Evolutionary conservation across 2,329 filamentous ascomycete species (phyloP), one percentile per base, ranked within the genome.

Genomic region (Diaporthe ilicicola): DNA sequence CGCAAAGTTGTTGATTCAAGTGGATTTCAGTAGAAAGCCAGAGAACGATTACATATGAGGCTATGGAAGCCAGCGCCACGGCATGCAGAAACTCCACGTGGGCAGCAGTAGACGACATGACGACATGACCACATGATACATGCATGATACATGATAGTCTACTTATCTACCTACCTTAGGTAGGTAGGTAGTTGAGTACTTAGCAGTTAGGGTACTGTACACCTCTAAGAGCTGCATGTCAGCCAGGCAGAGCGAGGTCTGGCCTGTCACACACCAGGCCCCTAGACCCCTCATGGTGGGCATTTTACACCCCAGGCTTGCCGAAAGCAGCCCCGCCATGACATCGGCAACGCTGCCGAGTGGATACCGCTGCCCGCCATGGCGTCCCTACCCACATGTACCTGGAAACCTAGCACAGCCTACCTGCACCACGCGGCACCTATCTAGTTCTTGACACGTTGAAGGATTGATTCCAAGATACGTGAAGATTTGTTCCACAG

Each of bases 381-480:
- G 5, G 27, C 59, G 42, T 46, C 32, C 59, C 59, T 64, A 64
- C 59, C 59, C 59, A 64, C 59, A 64, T 46, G 44, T 64, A 37
- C 59, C 44, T 64, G 59, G 59, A 64, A 64, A 64, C 59, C 29
- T 64, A 64, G 59, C 59, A 64, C 59, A 37, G 59, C 59, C 59
- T 64, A 29, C 59, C 59, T 64, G 59, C 44, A n/a, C n/a, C n/a
- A n/a, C n/a, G n/a, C n/a, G n/a, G n/a, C n/a, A 37, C 42, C 19
- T 64, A 50, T 50, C 59, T 64, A 64, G 59, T 50, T 64, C 55
- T 68, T 70, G 69, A 72, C 71, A 72, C 71, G 71, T 72, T 72
- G 64, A 65, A 66, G 46, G 59, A 64, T 50, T 29, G 56, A 37
- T 42, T 59, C 51, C 42, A 59, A 56, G 56, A 42, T 66, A 56